Evolutionary conservation across 2,329 filamentous ascomycete genomes (phyloP).

Genomic region (Phoma sp.): DNA sequence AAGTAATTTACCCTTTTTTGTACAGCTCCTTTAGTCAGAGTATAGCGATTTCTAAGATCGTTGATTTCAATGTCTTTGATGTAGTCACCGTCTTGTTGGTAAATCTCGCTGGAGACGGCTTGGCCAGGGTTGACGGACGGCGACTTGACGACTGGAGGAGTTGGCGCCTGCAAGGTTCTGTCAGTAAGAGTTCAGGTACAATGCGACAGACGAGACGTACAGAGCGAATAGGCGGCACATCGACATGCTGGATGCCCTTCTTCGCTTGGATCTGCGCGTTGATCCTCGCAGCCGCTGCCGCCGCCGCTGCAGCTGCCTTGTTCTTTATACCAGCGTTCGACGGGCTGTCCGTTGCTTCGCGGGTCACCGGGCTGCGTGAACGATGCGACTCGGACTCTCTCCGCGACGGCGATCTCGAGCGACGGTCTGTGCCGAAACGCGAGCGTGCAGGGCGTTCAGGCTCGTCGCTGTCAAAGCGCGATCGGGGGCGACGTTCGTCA

Average conservation of each 20-base stretch:
- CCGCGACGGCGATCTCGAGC: slow-evolving; percentile 75
- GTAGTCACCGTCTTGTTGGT: slow-evolving; percentile 94
- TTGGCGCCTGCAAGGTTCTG: slow-evolving; percentile 50
- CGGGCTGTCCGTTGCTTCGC: slow-evolving; percentile 56
- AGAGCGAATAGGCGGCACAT: slow-evolving; percentile 80
- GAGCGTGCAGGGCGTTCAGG: slow-evolving; percentile 68
- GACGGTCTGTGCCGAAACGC: slow-evolving; percentile 73
- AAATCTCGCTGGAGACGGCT: slow-evolving; percentile 77
- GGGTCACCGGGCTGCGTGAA: slow-evolving; percentile 80
- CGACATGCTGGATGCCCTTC: slow-evolving; percentile 88
- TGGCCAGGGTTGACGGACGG: slow-evolving; percentile 57
- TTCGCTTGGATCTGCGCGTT: slow-evolving; percentile 63
- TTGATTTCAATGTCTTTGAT: slow-evolving; percentile 99
- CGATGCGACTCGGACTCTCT: slow-evolving; percentile 72
- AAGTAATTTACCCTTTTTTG: slow-evolving; percentile 99
- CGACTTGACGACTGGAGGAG: slow-evolving; percentile 62
- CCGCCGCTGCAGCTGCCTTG: slow-evolving; percentile 80
- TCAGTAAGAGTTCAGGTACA: slow-evolving; percentile 17
- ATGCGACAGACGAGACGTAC: slow-evolving; percentile 49
- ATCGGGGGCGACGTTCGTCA: slow-evolving; percentile 84
- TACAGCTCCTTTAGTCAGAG: slow-evolving; percentile 93
- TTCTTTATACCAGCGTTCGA: slow-evolving; percentile 55
- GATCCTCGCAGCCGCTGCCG: slow-evolving; percentile 71
- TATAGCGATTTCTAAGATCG: slow-evolving; percentile 94
- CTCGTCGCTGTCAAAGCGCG: slow-evolving; percentile 92